Conservation (phyloP, 2,329 filamentous ascomycete species). For the Colletotrichum siamense region DNA sequence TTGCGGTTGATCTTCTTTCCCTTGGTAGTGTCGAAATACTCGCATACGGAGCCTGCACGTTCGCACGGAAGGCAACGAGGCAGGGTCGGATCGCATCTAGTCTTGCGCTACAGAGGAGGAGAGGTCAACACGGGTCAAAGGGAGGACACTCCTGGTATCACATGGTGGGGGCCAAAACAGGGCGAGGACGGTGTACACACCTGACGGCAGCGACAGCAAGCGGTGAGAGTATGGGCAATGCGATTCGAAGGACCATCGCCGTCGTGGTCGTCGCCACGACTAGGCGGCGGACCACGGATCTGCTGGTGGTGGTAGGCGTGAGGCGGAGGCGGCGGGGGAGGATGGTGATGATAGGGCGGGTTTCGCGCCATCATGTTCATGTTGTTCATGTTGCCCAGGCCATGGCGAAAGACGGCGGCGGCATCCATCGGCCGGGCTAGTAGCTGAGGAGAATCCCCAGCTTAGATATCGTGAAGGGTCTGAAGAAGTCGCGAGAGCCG, state of each 20-base stretch:
- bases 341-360: conserved; percentile 28
- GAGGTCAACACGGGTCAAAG: conserved; percentile 13
- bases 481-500: neutral
- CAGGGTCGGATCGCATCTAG: conserved; percentile 90
- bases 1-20: conserved; percentile 85
- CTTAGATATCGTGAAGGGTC: neutral
- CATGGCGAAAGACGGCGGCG: conserved; percentile 64
- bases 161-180: neutral
- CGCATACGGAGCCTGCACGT: conserved; percentile 87
- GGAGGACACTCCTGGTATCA: neutral
- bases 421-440: conserved; percentile 57
- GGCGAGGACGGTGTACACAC: conserved; percentile 49
- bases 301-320: conserved; percentile 33
- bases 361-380: conserved; percentile 24
- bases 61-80: conserved; percentile 93
- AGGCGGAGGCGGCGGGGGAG: conserved; percentile 21
- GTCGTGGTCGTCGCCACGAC: conserved; percentile 50
- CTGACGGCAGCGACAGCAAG: conserved; percentile 81
- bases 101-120: conserved; percentile 75
- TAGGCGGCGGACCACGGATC: conserved; percentile 32
- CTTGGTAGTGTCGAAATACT: conserved; percentile 92
- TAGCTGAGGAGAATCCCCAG: conserved; percentile 14
- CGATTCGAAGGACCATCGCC: conserved; percentile 60
- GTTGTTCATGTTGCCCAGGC: conserved; percentile 33
- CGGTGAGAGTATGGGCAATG: conserved; percentile 80